A percentile compares a stretch with the other conserved stretches of the same genome.
Evolutionary conservation across 345 rosid genomes (phyloP).

Genomic region (Lenwebbia sp.): DNA sequence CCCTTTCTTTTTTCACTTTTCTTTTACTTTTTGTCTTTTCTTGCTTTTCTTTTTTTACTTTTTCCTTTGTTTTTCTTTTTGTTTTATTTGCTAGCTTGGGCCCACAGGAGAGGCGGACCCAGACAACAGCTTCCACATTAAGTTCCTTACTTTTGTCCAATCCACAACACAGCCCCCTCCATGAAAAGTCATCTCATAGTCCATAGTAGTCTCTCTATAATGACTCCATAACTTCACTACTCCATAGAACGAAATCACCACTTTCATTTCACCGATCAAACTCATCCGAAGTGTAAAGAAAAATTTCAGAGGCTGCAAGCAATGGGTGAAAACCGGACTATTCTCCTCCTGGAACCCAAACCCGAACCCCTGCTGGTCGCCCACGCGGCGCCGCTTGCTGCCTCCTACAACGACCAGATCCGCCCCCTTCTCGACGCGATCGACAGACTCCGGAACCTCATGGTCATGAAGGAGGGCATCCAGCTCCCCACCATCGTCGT

Average conservation of each 20-base stretch:
- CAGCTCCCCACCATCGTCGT: conserved; percentile 52
- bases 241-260: not conserved
- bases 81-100: no score
- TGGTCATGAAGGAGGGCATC: conserved; percentile 36
- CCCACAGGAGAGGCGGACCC: no score
- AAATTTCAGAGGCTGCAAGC: not conserved
- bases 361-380: not conserved
- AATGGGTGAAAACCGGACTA: not conserved
- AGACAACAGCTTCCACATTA: not conserved
- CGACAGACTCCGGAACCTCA: conserved; percentile 20
- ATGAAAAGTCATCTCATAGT: not conserved
- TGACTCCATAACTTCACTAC: not conserved
- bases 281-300: not conserved
- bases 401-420: conserved; percentile 28
- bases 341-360: not conserved
- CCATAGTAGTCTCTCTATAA: not conserved
- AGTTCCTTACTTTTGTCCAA: not conserved
- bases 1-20: no score
- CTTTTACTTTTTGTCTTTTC: no score
- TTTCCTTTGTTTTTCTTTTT: no score
- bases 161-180: not conserved
- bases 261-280: not conserved
- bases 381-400: not conserved
- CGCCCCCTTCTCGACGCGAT: conserved; percentile 38
- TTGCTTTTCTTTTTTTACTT: no score